Conservation (phyloP, 257 asterid species). For the Salvia miltiorrhiza region DNA sequence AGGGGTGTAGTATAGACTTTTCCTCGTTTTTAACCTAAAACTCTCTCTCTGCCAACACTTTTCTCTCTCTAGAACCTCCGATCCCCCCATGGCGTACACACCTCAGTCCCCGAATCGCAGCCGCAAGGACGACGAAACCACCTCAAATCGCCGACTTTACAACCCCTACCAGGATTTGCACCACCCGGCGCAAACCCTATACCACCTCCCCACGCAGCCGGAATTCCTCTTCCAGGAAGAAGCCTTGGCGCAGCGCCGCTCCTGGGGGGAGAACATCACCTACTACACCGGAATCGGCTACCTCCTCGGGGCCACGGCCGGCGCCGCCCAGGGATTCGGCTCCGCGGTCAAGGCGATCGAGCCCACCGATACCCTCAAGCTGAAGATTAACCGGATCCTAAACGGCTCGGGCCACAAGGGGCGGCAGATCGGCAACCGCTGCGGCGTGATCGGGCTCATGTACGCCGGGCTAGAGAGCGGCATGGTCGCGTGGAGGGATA, state of each 20-base stretch:
- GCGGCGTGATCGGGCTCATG: slow-evolving; percentile 75
- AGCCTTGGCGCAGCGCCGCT: slow-evolving; percentile 69
- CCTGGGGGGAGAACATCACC: slow-evolving; percentile 93
- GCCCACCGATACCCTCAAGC: slow-evolving; percentile 70
- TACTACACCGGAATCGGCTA: slow-evolving; percentile 86
- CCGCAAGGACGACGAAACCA: slow-evolving; percentile 30
- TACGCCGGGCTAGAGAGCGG: slow-evolving; percentile 90
- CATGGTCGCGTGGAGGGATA: slow-evolving; percentile 61
- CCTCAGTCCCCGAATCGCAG: slow-evolving; percentile 49
- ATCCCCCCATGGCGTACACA: slow-evolving; percentile 56
- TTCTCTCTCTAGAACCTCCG: background rate
- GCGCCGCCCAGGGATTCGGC: slow-evolving; percentile 67
- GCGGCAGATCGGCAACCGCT: slow-evolving; percentile 67
- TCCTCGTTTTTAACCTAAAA: too few species aligned
- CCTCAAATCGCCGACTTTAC: slow-evolving; percentile 66
- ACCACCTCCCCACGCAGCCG: slow-evolving; percentile 78
- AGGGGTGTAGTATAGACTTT: too few species aligned
- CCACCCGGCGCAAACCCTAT: slow-evolving; percentile 52
- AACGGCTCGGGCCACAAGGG: slow-evolving; percentile 88
- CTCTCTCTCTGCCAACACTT: background rate
- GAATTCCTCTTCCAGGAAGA: slow-evolving; percentile 89
- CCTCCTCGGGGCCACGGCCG: slow-evolving; percentile 61
- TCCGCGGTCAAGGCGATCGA: slow-evolving; percentile 70
- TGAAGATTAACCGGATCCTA: slow-evolving; percentile 65
- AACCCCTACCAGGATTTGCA: slow-evolving; percentile 82